Base-by-base conservation (phyloP, 1,284 basidiomycete species). In the Moniliophthora roreri region DNA sequence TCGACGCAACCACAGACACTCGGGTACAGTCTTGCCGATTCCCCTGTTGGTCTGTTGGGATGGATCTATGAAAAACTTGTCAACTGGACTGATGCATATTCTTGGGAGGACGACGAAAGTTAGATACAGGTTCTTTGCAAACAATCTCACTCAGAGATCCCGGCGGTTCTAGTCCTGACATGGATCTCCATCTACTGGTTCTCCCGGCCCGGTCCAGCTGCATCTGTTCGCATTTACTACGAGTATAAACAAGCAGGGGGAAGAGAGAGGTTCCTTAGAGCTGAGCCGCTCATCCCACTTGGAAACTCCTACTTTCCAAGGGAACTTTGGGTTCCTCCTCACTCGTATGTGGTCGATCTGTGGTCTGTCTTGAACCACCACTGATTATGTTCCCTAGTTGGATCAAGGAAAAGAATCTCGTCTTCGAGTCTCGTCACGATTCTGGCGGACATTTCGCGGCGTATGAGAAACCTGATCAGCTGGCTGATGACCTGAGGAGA, bases 151-250 rank as follows among this genome's bases (percentile, higher is more conserved):
- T n/a, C n/a, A n/a, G n/a, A n/a, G n/a, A n/a, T n/a, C n/a, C n/a
- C n/a, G n/a, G n/a, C 18, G 26, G 20, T 32, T 28, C 16, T 34
- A 74, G 73, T 75, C 7, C 52, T 75, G 36, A 69, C 68, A 2
- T 75, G 73, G 73, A 58, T 74, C 13, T 72, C 70, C 4, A 63
- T 74, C 13, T 74, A 72, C 58, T 69, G 65, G 63, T 72, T 73
- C 55, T 72, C 73, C n/a, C 62, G 66, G 5, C 65, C 66, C 0
- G 71, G 73, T 0, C 71, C 74, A 4, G 69, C 69, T 1, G 69
- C 71, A 0, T 68, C 70, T 2, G n/a, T 68, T n/a, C 57, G 73
- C 20, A 73, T 74, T 38, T 75, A 76, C 56, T 71, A 69, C 55
- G 72, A 75, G 58, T 45, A 59, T 10, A 47, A 35, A 1, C 41